Base-by-base conservation (phyloP, 352 stramenopile species). In the Globisporangium spiculum region DNA sequence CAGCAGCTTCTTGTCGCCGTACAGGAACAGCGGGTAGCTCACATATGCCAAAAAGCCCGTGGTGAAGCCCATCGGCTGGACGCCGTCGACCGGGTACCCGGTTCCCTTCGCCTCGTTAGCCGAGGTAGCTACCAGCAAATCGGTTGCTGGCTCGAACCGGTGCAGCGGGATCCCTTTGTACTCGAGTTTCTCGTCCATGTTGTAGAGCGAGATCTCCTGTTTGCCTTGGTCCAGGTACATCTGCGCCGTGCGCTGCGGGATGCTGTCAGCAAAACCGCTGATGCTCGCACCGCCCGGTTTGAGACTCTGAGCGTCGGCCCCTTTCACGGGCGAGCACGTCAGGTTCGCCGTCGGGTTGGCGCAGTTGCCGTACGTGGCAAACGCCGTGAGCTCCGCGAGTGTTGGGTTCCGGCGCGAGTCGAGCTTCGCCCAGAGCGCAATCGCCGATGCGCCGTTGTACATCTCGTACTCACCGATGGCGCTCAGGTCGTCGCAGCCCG, bases 21-120 rank as follows among this genome's bases (percentile, higher is more conserved):
- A 81, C 9, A 84, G 62, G 54, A 70, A 84, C 26, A 84, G 6
- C 20, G 77, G 75, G 68, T 77, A 81, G 61, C 75, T 80, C 44
- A 84, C 61, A 58, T 76, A 84, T 18, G 75, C 69, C 20, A 80
- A 48, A 64, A 84, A 84, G 10, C 75, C 77, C 8, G 34, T 64
- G 64, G 69, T 72, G 69, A 80, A 81, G 16, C 72, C 66, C 65
- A 75, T 36, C 1, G 68, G 68, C 60, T 81, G 75, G n/a, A 84
- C 69, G 60, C 77, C 77, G 41, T 84, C 68, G n/a, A 84, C 69
- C 0, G 77, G 77, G 46, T 70, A 70, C 24, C 52, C 74, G 6
- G 68, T 72, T 60, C 77, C 77, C 5, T 44, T 59, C 16, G 18
- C 63, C 2, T 60, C 62, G 30, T 79, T 84, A 38, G 27, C 68